Conservation (phyloP, 2,329 filamentous ascomycete genomes). For the Akanthomyces uredinophilus region DNA sequence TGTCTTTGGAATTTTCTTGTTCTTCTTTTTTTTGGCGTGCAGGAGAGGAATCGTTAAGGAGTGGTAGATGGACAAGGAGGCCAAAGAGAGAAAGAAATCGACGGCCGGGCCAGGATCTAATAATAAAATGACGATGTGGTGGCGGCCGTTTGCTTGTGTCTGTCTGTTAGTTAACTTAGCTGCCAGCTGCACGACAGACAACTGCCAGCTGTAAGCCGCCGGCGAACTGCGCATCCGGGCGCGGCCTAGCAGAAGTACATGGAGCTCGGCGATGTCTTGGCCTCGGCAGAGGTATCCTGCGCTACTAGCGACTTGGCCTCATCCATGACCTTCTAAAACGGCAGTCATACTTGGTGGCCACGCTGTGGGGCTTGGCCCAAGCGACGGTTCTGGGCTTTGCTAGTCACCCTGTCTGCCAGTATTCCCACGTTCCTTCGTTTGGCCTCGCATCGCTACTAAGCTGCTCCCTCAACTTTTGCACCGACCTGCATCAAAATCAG, state of each 20-base stretch:
- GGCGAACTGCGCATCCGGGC: background rate
- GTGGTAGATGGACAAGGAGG: background rate
- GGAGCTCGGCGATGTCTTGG: background rate
- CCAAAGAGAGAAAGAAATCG: background rate
- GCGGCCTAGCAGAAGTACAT: background rate
- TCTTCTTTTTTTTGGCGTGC: background rate
- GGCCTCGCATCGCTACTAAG: too few species aligned
- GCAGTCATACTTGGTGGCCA: background rate
- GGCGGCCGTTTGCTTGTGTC: background rate
- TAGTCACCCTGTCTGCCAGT: too few species aligned
- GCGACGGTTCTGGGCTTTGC: too few species aligned
- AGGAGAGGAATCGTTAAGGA: background rate
- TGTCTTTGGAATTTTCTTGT: background rate
- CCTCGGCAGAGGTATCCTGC: background rate
- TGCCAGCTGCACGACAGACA: background rate
- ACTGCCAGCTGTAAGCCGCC: background rate
- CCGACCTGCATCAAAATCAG: too few species aligned
- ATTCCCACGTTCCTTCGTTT: too few species aligned
- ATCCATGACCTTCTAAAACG: slow-evolving; percentile 6
- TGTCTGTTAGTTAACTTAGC: background rate
- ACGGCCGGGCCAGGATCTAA: background rate
- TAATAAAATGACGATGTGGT: background rate
- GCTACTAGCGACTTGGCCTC: background rate
- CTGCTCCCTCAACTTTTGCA: too few species aligned
- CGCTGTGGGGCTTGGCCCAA: background rate